Percentiles rank a stretch among this genome's conserved stretches.
These are phyloP conservation scores for Sphagnum magellanicum DNA, from an alignment of 228 moss, liverwort and hornwort species.

Conservation along the genomic window DNA sequence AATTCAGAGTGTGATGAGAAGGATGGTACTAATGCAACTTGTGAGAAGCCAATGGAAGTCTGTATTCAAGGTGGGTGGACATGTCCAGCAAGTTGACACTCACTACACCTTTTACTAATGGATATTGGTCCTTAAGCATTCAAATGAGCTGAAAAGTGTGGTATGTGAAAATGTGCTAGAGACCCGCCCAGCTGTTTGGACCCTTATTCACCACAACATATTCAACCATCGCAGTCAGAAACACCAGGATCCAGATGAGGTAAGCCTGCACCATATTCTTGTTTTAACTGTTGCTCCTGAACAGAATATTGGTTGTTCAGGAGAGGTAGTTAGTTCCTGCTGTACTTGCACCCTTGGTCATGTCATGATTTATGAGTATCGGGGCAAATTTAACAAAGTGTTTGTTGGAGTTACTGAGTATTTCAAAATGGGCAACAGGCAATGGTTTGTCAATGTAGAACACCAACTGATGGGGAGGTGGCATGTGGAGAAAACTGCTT, in stretches of 20 bases:
- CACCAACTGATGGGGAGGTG: constrained; percentile 54
- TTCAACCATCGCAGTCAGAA: constrained; percentile 75
- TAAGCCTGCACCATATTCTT: constrained; percentile 7
- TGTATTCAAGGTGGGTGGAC: constrained; percentile 26
- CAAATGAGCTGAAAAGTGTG: neutral
- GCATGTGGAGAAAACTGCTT: constrained; percentile 81
- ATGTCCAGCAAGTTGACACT: neutral
- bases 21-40: constrained; percentile 66
- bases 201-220: constrained; percentile 65
- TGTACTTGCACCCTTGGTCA: too few species aligned
- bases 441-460: constrained; percentile 79
- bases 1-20: constrained; percentile 70
- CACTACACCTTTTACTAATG: neutral
- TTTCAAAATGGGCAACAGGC: constrained; percentile 26
- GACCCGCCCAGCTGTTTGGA: constrained; percentile 72
- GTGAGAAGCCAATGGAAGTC: constrained; percentile 58
- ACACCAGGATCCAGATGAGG: constrained; percentile 72
- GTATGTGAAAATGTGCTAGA: constrained; percentile 11
- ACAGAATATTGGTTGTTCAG: too few species aligned
- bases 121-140: too few species aligned
- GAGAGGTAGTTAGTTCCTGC: too few species aligned
- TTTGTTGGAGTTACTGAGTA: neutral
- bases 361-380: neutral
- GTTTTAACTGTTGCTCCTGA: too few species aligned
- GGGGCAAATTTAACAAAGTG: neutral